Conservation (phyloP, 108 stramenopile species). For the Pseudonitzschia multiseries region DNA sequence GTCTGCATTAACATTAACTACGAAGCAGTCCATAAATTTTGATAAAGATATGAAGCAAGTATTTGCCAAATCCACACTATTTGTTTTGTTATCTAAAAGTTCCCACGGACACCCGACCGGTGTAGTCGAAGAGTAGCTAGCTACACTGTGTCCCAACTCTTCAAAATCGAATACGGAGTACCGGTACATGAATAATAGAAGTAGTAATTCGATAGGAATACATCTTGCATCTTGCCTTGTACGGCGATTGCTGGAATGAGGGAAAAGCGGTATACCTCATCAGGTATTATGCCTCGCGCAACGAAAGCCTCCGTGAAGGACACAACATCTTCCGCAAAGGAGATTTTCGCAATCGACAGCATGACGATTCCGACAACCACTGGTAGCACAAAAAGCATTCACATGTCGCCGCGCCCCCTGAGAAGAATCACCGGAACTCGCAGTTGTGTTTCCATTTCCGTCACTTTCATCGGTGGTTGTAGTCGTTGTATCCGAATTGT, state of each 20-base stretch:
- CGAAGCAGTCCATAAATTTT: background rate
- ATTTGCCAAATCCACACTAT: background rate
- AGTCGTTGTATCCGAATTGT: slow-evolving; percentile 15
- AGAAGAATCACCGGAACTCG: slow-evolving; percentile 13
- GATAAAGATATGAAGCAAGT: background rate
- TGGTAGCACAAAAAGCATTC: background rate
- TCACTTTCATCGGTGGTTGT: background rate
- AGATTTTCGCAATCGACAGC: slow-evolving; percentile 46
- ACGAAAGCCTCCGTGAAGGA: slow-evolving; percentile 32
- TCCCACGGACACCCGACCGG: too few species aligned
- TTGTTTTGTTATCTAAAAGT: background rate
- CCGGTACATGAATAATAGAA: too few species aligned
- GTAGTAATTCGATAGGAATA: too few species aligned
- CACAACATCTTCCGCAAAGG: slow-evolving; percentile 44
- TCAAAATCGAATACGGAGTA: too few species aligned
- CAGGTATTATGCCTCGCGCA: slow-evolving; percentile 42
- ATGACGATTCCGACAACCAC: slow-evolving; percentile 30
- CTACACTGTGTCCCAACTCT: background rate
- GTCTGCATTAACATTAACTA: background rate
- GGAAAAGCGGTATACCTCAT: background rate
- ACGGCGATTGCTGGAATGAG: background rate
- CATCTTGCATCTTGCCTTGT: too few species aligned
- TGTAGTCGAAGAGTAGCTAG: too few species aligned
- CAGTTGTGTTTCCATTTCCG: background rate
- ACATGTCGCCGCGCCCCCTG: background rate